Evolutionary conservation across 257 asterid genomes (phyloP).

Genomic region (Knoxia roxburghii): DNA sequence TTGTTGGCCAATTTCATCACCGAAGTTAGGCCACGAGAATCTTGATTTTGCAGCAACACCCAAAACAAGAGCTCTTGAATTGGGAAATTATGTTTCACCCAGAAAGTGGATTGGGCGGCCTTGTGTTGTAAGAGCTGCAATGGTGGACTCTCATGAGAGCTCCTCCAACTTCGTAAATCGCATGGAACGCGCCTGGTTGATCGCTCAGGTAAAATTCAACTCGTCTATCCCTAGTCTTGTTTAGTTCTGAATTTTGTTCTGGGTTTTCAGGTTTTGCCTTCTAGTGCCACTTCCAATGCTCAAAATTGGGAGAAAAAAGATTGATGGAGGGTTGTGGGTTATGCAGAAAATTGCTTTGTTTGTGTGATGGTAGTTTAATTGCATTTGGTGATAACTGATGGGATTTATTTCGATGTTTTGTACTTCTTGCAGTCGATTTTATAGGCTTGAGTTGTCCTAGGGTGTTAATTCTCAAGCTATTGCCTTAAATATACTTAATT

Average conservation of each 20-base stretch:
- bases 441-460: not conserved
- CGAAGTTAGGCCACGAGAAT: constrained; percentile 9
- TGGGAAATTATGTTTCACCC: not conserved
- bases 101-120: constrained; percentile 19
- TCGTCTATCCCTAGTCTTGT: not conserved
- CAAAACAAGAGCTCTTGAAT: constrained; percentile 2
- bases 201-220: constrained; percentile 52
- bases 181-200: constrained; percentile 88
- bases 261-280: not conserved
- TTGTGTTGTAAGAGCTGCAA: constrained; percentile 54
- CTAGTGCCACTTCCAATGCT: not conserved
- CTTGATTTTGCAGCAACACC: not conserved
- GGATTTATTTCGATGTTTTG: not conserved
- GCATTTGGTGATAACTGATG: not conserved
- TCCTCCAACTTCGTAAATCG: constrained; percentile 50
- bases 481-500: not conserved
- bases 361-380: not conserved
- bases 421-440: not conserved
- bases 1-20: constrained; percentile 13
- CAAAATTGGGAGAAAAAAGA: not conserved
- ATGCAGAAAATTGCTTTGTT: not conserved
- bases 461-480: not conserved
- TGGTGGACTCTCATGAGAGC: constrained; percentile 60
- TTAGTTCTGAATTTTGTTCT: not conserved
- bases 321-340: not conserved